Conservation (phyloP, 73 alveolate species). For the Paramecium biaurelia region DNA sequence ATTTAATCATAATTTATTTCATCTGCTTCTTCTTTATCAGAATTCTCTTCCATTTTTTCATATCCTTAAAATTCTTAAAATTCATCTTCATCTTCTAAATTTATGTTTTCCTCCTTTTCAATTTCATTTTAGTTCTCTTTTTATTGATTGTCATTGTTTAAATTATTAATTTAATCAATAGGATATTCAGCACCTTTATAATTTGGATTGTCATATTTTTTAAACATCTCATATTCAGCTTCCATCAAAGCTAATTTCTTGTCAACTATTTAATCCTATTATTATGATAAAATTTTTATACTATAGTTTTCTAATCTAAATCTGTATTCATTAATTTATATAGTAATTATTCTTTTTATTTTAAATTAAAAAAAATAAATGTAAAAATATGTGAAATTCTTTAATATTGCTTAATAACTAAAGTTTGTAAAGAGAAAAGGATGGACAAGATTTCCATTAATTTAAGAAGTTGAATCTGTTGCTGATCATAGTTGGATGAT, state of each 20-base stretch:
- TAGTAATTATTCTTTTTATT: not conserved
- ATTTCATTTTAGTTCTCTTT: not conserved
- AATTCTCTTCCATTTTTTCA: not conserved
- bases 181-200: not conserved
- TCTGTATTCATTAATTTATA: not conserved
- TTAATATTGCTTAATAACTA: constrained; percentile 19
- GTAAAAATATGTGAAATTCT: constrained; percentile 12
- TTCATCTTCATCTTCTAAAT: not conserved
- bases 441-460: constrained; percentile 51
- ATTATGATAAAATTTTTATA: not conserved
- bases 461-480: constrained; percentile 49
- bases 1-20: not conserved
- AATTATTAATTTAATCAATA: not conserved
- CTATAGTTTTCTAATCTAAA: not conserved
- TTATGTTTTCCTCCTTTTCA: not conserved
- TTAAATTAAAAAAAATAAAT: not conserved
- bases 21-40: not conserved
- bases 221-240: not conserved
- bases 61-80: not conserved
- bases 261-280: not conserved
- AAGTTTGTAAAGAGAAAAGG: constrained; percentile 52
- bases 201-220: not conserved
- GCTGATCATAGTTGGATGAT: constrained; percentile 65
- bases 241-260: not conserved
- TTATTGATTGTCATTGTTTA: not conserved